A percentile compares a stretch with the other conserved stretches of the same genome.
These are phyloP conservation scores for Sorghum bicolor DNA, from an alignment of 176 grass and related monocot species.

Conservation along the genomic window DNA sequence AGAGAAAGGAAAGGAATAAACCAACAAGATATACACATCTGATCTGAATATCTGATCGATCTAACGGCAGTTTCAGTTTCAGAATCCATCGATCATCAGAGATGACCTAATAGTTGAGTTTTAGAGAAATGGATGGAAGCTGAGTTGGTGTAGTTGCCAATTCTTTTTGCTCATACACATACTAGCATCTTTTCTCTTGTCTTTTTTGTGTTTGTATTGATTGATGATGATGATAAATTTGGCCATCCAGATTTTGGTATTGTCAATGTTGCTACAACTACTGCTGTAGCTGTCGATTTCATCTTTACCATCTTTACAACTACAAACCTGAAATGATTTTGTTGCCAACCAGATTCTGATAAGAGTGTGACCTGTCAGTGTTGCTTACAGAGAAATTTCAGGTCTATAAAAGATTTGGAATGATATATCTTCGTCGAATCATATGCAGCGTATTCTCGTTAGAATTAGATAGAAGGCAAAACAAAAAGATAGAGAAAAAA, in stretches of 20 bases:
- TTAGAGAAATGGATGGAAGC: background rate
- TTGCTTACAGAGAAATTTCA: background rate
- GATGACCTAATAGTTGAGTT: background rate
- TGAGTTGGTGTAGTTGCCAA: background rate
- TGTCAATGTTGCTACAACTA: background rate
- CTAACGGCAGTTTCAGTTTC: background rate
- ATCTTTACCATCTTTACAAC: background rate
- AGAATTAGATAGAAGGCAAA: background rate
- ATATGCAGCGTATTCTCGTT: background rate
- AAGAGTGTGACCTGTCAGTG: background rate
- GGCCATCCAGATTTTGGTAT: background rate
- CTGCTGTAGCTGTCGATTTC: background rate
- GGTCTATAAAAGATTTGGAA: background rate
- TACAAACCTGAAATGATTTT: background rate
- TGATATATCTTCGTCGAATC: background rate
- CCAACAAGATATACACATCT: background rate
- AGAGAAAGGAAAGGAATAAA: constrained; percentile 33
- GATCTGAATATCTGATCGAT: background rate
- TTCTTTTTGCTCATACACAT: background rate
- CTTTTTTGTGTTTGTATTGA: background rate
- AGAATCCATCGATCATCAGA: background rate
- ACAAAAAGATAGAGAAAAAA: background rate
- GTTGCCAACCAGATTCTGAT: background rate
- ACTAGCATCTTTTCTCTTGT: background rate
- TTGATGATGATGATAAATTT: background rate